Conservation (phyloP, 2,329 filamentous ascomycete species). For the Trichoderma sp. region DNA sequence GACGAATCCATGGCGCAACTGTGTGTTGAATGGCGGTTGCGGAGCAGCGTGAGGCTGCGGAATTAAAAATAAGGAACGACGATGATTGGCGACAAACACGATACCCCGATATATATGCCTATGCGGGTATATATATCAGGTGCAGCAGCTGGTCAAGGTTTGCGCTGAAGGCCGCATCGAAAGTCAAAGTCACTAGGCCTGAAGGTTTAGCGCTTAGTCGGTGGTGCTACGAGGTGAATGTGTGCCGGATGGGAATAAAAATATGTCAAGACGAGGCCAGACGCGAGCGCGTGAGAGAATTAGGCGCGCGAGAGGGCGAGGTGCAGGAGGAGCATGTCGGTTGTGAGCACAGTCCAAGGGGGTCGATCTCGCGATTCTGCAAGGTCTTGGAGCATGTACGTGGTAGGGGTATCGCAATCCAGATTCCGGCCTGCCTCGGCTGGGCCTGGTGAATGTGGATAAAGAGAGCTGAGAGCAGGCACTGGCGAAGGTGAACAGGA, state of each 20-base stretch:
- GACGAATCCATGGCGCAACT: slow-evolving; percentile 40
- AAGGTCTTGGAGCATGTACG: neutral
- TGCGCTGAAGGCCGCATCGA: slow-evolving; percentile 26
- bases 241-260: neutral
- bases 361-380: slow-evolving; percentile 21
- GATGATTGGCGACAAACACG: neutral
- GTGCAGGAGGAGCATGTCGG: slow-evolving; percentile 20
- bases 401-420: neutral
- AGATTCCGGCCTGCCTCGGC: slow-evolving; percentile 6
- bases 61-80: neutral
- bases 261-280: neutral
- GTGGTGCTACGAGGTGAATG: slow-evolving; percentile 12
- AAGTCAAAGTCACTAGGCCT: slow-evolving; percentile 8
- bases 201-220: slow-evolving; percentile 9
- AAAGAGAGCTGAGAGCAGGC: neutral
- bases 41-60: neutral
- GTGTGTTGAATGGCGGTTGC: neutral
- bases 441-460: neutral
- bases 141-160: slow-evolving; percentile 9
- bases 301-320: slow-evolving; percentile 6
- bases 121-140: slow-evolving; percentile 2
- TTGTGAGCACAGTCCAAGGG: slow-evolving; percentile 15
- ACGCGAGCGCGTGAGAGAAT: slow-evolving; percentile 11
- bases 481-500: neutral
- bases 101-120: neutral